A percentile compares a stretch with the other conserved stretches of the same genome.
These are phyloP conservation scores for Trebouxia sp. DNA, from an alignment of 139 green algal genomes.

Conservation along the genomic window DNA sequence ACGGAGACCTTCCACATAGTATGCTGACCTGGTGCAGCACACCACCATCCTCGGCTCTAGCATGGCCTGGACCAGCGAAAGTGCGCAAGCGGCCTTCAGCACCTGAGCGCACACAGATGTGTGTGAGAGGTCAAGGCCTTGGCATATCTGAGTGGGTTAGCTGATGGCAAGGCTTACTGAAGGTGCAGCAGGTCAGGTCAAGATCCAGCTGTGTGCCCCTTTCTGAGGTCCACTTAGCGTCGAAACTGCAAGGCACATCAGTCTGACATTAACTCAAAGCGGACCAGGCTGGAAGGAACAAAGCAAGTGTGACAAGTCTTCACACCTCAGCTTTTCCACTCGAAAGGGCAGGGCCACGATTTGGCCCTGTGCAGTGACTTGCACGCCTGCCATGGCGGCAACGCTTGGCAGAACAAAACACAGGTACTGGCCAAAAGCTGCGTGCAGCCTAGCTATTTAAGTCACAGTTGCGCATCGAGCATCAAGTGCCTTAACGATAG, in stretches of 20 bases:
- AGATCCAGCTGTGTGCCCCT: background rate
- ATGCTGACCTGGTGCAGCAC: background rate
- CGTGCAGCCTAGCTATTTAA: no score
- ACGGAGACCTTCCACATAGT: background rate
- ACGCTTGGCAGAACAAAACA: no score
- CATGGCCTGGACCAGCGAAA: slow-evolving; percentile 15
- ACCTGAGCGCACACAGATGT: background rate
- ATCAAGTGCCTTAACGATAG: no score
- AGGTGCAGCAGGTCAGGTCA: slow-evolving; percentile 10
- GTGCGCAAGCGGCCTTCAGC: background rate
- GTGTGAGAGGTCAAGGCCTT: background rate
- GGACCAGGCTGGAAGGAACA: background rate
- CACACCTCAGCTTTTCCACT: slow-evolving; percentile 24
- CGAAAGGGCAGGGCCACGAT: slow-evolving; percentile 24
- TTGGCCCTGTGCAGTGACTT: slow-evolving; percentile 5
- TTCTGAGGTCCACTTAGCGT: slow-evolving; percentile 9
- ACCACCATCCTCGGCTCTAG: slow-evolving; percentile 5
- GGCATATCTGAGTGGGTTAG: background rate
- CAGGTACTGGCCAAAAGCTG: no score
- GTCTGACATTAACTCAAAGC: background rate
- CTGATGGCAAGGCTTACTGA: background rate
- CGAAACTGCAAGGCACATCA: slow-evolving; percentile 1
- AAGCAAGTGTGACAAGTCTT: background rate
- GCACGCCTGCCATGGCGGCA: background rate
- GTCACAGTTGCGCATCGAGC: no score